phyloP scores from a whole-genome alignment of 768 basidiomycete genomes.

The Amanita thiersii region DNA sequence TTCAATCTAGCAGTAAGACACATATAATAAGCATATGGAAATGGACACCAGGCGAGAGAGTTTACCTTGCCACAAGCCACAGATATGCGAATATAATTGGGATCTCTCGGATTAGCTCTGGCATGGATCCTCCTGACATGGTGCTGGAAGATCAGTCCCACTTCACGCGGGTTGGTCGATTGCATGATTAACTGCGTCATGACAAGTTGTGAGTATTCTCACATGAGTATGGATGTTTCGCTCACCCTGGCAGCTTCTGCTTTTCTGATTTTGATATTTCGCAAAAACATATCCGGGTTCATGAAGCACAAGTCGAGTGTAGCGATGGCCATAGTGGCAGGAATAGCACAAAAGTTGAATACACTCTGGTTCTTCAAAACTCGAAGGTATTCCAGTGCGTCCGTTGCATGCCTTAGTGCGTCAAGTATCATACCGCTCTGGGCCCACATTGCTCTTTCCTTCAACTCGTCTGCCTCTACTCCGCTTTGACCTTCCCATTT shows the following conservation, averaged over 20 bases:
- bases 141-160: constrained; percentile 80
- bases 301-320: constrained; percentile 90
- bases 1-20: constrained; percentile 58
- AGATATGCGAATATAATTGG: constrained; percentile 76
- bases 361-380: constrained; percentile 85
- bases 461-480: constrained; percentile 23
- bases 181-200: constrained; percentile 74
- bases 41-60: no score
- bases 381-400: constrained; percentile 84
- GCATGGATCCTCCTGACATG: constrained; percentile 78
- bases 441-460: constrained; percentile 64
- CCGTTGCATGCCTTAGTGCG: constrained; percentile 74
- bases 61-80: constrained; percentile 78
- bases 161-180: constrained; percentile 88
- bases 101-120: constrained; percentile 73
- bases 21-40: no score
- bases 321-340: constrained; percentile 92
- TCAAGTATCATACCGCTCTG: constrained; percentile 88
- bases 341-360: constrained; percentile 95
- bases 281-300: constrained; percentile 79
- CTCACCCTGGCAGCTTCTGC: constrained; percentile 78
- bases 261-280: constrained; percentile 93
- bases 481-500: constrained; percentile 30
- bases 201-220: neutral
- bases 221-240: constrained; percentile 7